A percentile compares a stretch with the other conserved stretches of the same genome.
Evolutionary conservation across 768 basidiomycete genomes (phyloP).

Genomic region (Naganishia randhawae): DNA sequence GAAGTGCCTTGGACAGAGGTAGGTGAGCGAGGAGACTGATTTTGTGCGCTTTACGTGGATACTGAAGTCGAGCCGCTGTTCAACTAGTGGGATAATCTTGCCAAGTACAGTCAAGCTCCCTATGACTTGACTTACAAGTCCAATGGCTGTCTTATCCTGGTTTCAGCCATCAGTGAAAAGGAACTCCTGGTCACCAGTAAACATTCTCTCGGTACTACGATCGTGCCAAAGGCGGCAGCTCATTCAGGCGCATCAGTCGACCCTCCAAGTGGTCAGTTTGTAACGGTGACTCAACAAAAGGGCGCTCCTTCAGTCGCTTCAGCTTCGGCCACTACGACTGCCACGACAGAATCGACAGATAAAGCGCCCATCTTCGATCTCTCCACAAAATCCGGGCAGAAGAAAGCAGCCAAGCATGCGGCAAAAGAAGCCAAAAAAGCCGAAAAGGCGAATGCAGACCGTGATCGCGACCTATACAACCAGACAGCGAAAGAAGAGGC

Average conservation of each 20-base stretch:
- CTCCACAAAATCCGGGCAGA: constrained; percentile 22
- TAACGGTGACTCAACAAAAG: background rate
- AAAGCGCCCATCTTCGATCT: constrained; percentile 5
- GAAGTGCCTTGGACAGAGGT: constrained; percentile 95
- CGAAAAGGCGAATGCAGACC: constrained; percentile 9
- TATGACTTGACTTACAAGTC: constrained; percentile 88
- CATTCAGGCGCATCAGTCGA: background rate
- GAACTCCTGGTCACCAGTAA: constrained; percentile 86
- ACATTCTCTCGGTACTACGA: constrained; percentile 60
- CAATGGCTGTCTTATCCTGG: constrained; percentile 95
- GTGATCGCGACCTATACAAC: constrained; percentile 1
- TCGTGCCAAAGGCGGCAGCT: background rate
- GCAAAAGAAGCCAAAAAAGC: constrained; percentile 13
- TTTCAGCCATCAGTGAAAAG: constrained; percentile 71
- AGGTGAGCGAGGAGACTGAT: constrained; percentile 45
- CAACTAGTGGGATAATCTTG: constrained; percentile 74
- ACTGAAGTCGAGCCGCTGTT: background rate
- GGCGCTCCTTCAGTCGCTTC: background rate
- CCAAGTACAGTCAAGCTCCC: constrained; percentile 65
- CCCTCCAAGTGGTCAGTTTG: background rate
- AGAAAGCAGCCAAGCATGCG: constrained; percentile 13
- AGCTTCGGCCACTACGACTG: background rate
- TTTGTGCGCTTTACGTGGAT: too few relatives aligned
- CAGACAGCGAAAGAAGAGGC: constrained; percentile 12
- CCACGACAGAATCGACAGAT: background rate